Conservation (phyloP, 1,284 basidiomycete species). For the Cryptococcus depauperatus region DNA sequence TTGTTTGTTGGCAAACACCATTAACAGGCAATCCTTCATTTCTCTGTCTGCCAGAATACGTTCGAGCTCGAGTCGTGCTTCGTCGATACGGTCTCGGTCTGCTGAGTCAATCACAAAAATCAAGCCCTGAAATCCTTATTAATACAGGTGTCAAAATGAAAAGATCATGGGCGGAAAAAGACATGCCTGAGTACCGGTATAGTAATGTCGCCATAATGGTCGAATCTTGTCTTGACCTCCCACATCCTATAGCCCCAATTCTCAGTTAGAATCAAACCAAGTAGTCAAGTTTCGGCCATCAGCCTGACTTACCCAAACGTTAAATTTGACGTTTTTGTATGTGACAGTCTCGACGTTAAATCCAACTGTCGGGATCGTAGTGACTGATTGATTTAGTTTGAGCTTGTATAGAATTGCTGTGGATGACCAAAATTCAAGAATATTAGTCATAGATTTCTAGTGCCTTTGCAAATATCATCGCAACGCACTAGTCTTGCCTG, state of each 20-base stretch:
- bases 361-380: constrained; percentile 88
- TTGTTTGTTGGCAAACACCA: constrained; percentile 99
- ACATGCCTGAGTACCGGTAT: constrained; percentile 54
- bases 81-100: constrained; percentile 90
- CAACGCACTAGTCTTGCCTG: constrained; percentile 78
- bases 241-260: constrained; percentile 76
- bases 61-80: constrained; percentile 92
- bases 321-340: constrained; percentile 99
- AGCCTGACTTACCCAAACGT: constrained; percentile 68
- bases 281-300: too few species aligned
- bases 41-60: constrained; percentile 94
- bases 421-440: neutral
- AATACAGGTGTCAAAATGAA: neutral
- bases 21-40: constrained; percentile 93
- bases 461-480: neutral
- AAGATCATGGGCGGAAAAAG: constrained; percentile 24
- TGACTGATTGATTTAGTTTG: constrained; percentile 97
- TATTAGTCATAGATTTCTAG: too few species aligned
- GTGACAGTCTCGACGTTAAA: constrained; percentile 99
- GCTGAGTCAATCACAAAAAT: constrained; percentile 61
- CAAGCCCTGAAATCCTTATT: constrained; percentile 55
- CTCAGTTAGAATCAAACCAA: too few species aligned
- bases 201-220: constrained; percentile 98
- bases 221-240: constrained; percentile 99
- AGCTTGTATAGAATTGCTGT: constrained; percentile 98